Evolutionary conservation across 73 alveolate genomes (phyloP).

Genomic region (Paramecium octaurelia): DNA sequence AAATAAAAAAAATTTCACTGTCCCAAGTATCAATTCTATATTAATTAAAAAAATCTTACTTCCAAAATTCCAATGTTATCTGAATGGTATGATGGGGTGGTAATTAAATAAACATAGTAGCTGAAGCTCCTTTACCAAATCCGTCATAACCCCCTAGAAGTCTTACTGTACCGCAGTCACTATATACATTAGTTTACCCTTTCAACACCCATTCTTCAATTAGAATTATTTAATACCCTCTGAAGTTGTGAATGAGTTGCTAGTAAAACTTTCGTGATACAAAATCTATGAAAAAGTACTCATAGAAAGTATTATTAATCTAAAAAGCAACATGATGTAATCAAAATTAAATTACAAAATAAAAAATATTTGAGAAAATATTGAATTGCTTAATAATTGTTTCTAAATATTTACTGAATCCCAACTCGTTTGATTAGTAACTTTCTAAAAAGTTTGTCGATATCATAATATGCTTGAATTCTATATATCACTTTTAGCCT

Average conservation of each 20-base stretch:
- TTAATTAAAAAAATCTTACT: not conserved
- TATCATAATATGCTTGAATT: not conserved
- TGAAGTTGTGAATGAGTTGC: not conserved
- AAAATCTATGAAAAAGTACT: not conserved
- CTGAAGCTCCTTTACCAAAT: not conserved
- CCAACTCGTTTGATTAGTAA: not conserved
- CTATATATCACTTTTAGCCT: not conserved
- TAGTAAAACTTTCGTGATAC: not conserved
- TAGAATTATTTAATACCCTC: not conserved
- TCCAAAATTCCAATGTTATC: not conserved
- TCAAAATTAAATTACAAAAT: not conserved
- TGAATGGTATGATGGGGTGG: not conserved
- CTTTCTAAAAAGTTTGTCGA: not conserved
- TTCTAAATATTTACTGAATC: not conserved
- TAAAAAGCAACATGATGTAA: not conserved
- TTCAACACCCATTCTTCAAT: not conserved
- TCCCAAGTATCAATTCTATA: constrained; percentile 3
- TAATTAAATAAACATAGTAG: not conserved
- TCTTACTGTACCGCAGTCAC: not conserved
- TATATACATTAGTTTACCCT: not conserved
- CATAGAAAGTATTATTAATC: not conserved
- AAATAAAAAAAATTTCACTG: not conserved
- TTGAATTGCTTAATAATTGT: not conserved
- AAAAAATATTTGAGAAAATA: not conserved
- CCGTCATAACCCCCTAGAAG: not conserved